Base-by-base conservation (phyloP, 768 basidiomycete genomes). In the Boletus rubropictus region DNA sequence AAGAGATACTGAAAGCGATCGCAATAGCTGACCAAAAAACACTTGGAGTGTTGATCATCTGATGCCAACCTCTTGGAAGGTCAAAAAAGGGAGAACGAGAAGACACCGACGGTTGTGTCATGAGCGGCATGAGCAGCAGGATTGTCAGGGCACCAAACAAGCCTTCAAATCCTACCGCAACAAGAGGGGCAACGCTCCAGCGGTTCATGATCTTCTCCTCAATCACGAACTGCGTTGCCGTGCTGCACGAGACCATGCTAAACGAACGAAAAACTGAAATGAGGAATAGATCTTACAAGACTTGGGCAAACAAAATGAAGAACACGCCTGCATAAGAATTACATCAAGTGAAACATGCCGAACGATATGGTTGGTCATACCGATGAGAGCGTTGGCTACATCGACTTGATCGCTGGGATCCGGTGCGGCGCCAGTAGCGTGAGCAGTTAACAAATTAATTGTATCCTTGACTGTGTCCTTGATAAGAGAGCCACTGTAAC, bases 201-300 rank as follows among this genome's bases (percentile, higher is more conserved):
- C 78, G 79, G 60, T 80, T 72, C 86, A 98, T 84, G 57, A 98
- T 93, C 73, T 89, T 94, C 71, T 97, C 95, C 75, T 98, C 96
- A 14, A 96, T 77, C 37, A 97, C 94, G 62, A 94, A 94, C 64
- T 94, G 92, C 9, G 82, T 80, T 46, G 92, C 92, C 24, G 89
- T 88, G 71, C 89, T 93, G 48, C 38, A 54, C 52, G 49, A 32
- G n/a, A 48, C 32, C 31, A 50, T 20, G 8, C 1, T 54, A 3
- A 49, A 29, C 11, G 38, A 40, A 41, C 3, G 22, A 43, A 20
- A 33, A 36, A 24, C 3, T 9, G 10, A 39, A 22, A n/a, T 24
- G 2, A 6, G 7, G 35, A 27, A 31, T 17, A 24, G 32, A 47
- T 33, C 85, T 75, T 64, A 91, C 89, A 97, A 97, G 53, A 96